These are phyloP conservation scores for Sphagnum magellanicum DNA, from an alignment of 228 moss, liverwort and hornwort species.

Conservation along the genomic window DNA sequence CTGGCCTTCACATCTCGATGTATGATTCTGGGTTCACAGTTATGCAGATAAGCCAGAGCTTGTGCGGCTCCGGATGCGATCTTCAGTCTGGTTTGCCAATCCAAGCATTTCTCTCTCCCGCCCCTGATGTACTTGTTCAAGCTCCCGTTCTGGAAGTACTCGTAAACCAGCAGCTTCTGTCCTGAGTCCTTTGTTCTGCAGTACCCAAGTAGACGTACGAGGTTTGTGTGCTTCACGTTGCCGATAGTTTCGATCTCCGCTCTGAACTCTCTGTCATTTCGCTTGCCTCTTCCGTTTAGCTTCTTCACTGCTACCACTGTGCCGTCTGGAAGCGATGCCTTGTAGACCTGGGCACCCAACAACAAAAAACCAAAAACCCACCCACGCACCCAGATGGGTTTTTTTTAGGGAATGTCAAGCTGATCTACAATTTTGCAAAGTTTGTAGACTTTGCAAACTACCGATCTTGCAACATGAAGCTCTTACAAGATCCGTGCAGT, in stretches of 20 bases:
- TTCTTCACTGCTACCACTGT: constrained; percentile 46
- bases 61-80: constrained; percentile 38
- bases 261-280: constrained; percentile 43
- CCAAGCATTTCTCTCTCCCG: constrained; percentile 15
- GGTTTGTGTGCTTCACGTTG: constrained; percentile 40
- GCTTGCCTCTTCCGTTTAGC: constrained; percentile 34
- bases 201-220: constrained; percentile 43
- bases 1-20: constrained; percentile 90
- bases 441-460: too few relatives aligned
- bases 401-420: neutral
- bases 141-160: constrained; percentile 49
- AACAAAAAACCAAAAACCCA: neutral
- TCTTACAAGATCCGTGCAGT: neutral
- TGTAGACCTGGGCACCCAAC: constrained; percentile 26
- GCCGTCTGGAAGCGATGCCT: constrained; percentile 31
- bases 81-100: constrained; percentile 42
- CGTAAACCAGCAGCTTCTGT: constrained; percentile 41
- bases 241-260: constrained; percentile 55
- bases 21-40: constrained; percentile 52
- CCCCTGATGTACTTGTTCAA: constrained; percentile 41
- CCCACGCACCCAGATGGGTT: neutral
- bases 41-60: constrained; percentile 40
- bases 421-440: neutral
- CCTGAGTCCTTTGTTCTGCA: constrained; percentile 30
- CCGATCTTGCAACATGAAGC: too few relatives aligned